phyloP scores from a whole-genome alignment of 2,329 filamentous ascomycete genomes.

The Boeremia lycopersici region DNA sequence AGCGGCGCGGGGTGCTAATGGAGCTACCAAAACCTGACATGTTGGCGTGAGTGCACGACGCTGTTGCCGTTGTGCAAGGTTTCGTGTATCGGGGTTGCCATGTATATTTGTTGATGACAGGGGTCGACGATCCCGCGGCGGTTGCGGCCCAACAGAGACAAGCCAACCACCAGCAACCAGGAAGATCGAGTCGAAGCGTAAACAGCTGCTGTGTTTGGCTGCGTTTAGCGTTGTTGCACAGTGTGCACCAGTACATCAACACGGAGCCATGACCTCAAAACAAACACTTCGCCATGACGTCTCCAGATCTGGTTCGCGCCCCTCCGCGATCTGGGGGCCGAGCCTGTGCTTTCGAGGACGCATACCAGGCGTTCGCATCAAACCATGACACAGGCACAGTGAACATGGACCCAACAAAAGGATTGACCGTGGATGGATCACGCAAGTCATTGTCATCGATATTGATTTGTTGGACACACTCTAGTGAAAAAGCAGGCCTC shows the following conservation, averaged over 20 bases:
- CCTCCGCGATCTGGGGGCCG: neutral
- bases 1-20: constrained; percentile 16
- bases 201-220: neutral
- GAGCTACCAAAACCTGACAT: constrained; percentile 20
- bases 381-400: neutral
- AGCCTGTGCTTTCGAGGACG: constrained; percentile 9
- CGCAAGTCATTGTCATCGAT: neutral
- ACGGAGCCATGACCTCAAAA: neutral
- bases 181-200: neutral
- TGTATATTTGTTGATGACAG: constrained; percentile 18
- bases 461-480: neutral
- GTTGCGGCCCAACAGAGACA: constrained; percentile 5
- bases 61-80: constrained; percentile 16
- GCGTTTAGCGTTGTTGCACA: neutral
- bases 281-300: constrained; percentile 1
- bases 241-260: neutral
- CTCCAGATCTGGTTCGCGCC: neutral
- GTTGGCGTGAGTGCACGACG: constrained; percentile 8
- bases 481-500: neutral
- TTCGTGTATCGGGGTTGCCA: constrained; percentile 6
- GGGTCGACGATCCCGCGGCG: neutral
- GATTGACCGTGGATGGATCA: too few relatives aligned
- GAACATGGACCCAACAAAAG: neutral
- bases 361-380: constrained; percentile 7
- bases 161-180: neutral